Percentiles rank a stretch among this genome's conserved stretches.
These are phyloP conservation scores for Kodamaea arcana DNA, from an alignment of 1,139 yeast species.

Conservation along the genomic window DNA sequence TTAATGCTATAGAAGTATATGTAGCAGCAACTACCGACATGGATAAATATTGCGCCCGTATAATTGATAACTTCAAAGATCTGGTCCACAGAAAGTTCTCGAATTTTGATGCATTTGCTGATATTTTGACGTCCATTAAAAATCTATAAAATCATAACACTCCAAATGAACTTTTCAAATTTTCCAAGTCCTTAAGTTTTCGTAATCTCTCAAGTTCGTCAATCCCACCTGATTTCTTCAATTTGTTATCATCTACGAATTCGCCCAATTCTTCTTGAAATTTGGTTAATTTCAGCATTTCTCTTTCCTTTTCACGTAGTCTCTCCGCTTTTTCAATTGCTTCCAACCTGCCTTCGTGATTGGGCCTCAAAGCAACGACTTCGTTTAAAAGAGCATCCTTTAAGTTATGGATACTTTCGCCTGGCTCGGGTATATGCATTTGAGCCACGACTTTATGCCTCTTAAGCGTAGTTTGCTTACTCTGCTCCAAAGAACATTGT, in stretches of 20 bases:
- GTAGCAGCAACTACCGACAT: no score
- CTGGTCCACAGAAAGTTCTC: no score
- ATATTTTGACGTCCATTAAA: neutral
- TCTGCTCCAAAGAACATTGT: constrained; percentile 77
- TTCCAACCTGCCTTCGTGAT: constrained; percentile 78
- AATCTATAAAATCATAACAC: constrained; percentile 14
- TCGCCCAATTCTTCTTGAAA: constrained; percentile 86
- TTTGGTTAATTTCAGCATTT: constrained; percentile 52
- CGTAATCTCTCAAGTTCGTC: constrained; percentile 77
- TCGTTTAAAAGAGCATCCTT: constrained; percentile 79
- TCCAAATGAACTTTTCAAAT: constrained; percentile 48
- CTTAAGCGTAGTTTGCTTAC: constrained; percentile 28
- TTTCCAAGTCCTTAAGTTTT: constrained; percentile 62
- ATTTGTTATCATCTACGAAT: constrained; percentile 71
- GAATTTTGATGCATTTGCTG: neutral
- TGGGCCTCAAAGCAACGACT: constrained; percentile 73
- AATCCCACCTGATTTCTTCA: constrained; percentile 83
- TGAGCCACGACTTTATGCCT: constrained; percentile 38
- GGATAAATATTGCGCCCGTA: no score
- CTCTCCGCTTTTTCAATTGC: constrained; percentile 88
- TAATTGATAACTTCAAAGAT: no score
- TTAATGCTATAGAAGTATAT: no score
- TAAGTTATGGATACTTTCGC: constrained; percentile 57
- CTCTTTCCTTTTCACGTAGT: constrained; percentile 68
- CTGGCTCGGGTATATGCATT: constrained; percentile 58